These are phyloP conservation scores for Pyrrhoderma lamaoense DNA, from an alignment of 1,284 basidiomycete species.

Conservation along the genomic window DNA sequence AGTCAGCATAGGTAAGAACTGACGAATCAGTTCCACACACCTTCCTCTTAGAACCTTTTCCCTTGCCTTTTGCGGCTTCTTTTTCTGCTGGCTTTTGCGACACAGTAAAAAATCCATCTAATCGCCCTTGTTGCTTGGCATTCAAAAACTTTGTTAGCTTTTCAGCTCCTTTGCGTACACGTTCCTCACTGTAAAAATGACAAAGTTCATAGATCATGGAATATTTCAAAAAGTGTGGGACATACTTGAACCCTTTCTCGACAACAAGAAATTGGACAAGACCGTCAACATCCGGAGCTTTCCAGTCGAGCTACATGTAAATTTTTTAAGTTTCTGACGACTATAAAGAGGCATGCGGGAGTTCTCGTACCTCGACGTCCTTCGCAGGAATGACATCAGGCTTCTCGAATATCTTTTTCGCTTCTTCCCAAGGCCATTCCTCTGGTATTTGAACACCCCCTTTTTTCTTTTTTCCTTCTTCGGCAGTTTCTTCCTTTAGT, in stretches of 20 bases:
- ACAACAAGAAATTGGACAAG: conserved; percentile 90
- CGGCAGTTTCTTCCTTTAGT: conserved; percentile 51
- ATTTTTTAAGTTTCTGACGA: conserved; percentile 27
- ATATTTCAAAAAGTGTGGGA: conserved; percentile 19
- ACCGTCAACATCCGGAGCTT: conserved; percentile 87
- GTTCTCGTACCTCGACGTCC: conserved; percentile 57
- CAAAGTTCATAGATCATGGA: not conserved
- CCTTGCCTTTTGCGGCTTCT: conserved; percentile 29
- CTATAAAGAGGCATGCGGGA: conserved; percentile 14
- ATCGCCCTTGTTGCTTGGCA: conserved; percentile 91
- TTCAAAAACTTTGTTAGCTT: conserved; percentile 85
- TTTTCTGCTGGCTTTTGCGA: conserved; percentile 45
- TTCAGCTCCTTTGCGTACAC: conserved; percentile 91
- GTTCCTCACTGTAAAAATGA: conserved; percentile 69
- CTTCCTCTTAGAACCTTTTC: conserved; percentile 60
- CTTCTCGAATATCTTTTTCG: conserved; percentile 82
- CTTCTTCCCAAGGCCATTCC: conserved; percentile 95
- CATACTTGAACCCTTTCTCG: conserved; percentile 96
- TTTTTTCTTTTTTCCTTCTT: conserved; percentile 40
- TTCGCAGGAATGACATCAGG: conserved; percentile 87
- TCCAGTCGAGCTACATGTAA: conserved; percentile 73
- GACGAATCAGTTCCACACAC: conserved; percentile 29
- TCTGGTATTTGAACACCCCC: conserved; percentile 82
- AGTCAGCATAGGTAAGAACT: conserved; percentile 8
- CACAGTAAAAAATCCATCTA: conserved; percentile 92